Base-by-base conservation (phyloP, 2,329 filamentous ascomycete genomes). In the Apiospora saccharicola region DNA sequence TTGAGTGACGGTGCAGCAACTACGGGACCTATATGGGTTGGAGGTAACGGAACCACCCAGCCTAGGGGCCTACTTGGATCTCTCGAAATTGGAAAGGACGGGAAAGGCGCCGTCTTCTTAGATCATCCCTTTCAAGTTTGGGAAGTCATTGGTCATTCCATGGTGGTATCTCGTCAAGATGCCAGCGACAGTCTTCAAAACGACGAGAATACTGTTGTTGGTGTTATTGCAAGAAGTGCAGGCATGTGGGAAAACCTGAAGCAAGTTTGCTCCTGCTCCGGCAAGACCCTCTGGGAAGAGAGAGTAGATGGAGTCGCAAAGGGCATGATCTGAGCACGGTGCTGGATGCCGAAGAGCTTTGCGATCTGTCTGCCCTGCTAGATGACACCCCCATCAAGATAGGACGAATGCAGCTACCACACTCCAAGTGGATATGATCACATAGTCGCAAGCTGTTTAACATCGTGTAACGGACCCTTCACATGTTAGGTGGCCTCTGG, bases 241-340 rank as follows among this genome's bases (percentile, higher is more conserved):
- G 96, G 96, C n/a, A 93, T 98, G 74, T 99, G 96, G 96, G 96
- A 98, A 82, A 98, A 99, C 78, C 94, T 98, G 81, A 99, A 98
- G 88, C 98, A 94, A 67, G 96, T 99, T 7, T 99, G 96, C 82
- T 98, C 95, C 68, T 99, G 96, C 83, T 97, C 95, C 49, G 96
- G 96, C 4, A 98, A 98, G 90, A 98, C 95, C 72, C 90, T 99
- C 14, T 99, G 96, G 96, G 93, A 99, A 83, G 96, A 99, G 87
- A 90, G 96, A 77, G 92, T 92, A 83, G 95, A 98, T 79, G 94
- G 98, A 85, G 91, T 95, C 57, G 88, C 89, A 76, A 95, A 94
- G 84, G 96, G 96, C 3, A 98, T 99, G 94, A 85, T 96, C 77
- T 98, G 83, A 90, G 57, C 34, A 14, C 19, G 16, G 4, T 34